Conservation (phyloP, 345 rosid species). For the Citrus mangshanensis region DNA sequence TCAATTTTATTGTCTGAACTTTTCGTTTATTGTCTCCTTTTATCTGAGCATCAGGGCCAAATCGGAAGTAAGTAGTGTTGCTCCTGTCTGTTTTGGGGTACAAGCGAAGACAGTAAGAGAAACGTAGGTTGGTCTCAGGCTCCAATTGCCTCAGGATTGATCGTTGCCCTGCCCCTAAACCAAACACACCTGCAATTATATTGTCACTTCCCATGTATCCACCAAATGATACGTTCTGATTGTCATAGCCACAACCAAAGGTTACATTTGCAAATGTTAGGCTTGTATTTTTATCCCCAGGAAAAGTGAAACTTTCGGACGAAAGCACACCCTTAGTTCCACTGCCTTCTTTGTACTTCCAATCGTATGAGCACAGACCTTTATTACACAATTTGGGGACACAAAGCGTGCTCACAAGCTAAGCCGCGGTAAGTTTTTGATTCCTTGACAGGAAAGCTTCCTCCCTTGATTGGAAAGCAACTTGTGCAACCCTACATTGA, state of each 20-base stretch:
- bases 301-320: background rate
- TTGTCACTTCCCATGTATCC: no score
- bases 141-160: no score
- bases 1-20: no score
- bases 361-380: background rate
- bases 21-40: no score
- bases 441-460: background rate
- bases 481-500: slow-evolving; percentile 5
- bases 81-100: no score
- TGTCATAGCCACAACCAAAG: background rate
- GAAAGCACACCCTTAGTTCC: background rate
- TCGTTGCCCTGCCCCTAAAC: no score
- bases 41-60: no score
- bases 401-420: background rate
- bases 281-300: background rate
- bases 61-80: no score
- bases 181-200: no score
- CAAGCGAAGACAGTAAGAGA: no score
- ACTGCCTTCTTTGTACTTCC: background rate
- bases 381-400: background rate
- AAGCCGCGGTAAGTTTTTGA: background rate
- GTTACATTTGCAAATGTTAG: background rate
- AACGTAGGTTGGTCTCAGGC: no score
- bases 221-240: background rate
- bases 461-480: background rate